These are phyloP conservation scores for Diaporthe ilicicola DNA, from an alignment of 2,329 filamentous ascomycete genomes.

Conservation along the genomic window DNA sequence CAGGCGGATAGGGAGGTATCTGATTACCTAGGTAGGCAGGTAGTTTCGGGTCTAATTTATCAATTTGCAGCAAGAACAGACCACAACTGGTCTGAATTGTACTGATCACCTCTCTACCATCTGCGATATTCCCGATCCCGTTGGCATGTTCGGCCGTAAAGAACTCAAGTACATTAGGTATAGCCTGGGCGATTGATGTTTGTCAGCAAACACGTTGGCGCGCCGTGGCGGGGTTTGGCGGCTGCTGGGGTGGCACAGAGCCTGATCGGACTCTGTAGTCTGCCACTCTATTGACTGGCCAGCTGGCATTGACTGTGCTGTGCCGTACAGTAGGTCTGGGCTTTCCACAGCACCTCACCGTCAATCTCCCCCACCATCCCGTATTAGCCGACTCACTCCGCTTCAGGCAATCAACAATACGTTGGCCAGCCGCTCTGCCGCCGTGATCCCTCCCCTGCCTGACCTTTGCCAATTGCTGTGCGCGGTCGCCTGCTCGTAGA, in stretches of 20 bases:
- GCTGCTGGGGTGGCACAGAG: conserved; percentile 7
- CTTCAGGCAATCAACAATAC: not conserved
- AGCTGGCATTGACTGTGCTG: not conserved
- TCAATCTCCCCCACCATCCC: not conserved
- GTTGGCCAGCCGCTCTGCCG: not conserved
- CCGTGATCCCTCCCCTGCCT: not conserved
- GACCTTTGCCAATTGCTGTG: not conserved
- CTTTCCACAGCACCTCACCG: not conserved
- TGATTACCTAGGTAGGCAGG: conserved; percentile 16
- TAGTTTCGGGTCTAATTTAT: not conserved
- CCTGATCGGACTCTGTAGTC: not conserved
- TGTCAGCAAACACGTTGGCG: conserved; percentile 14
- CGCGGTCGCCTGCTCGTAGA: not conserved
- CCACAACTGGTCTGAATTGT: not conserved
- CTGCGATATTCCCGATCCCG: not conserved
- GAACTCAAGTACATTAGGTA: not conserved
- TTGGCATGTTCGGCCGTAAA: not conserved
- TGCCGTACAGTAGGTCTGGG: not conserved
- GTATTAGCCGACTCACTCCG: no score
- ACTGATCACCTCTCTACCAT: not conserved
- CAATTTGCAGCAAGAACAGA: not conserved
- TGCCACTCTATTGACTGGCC: not conserved
- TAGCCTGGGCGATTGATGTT: not conserved
- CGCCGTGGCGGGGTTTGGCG: conserved; percentile 14
- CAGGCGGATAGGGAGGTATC: not conserved